Evolutionary conservation across 139 green algal genomes (phyloP).

Genomic region (Mesotaenium endlicherianum): DNA sequence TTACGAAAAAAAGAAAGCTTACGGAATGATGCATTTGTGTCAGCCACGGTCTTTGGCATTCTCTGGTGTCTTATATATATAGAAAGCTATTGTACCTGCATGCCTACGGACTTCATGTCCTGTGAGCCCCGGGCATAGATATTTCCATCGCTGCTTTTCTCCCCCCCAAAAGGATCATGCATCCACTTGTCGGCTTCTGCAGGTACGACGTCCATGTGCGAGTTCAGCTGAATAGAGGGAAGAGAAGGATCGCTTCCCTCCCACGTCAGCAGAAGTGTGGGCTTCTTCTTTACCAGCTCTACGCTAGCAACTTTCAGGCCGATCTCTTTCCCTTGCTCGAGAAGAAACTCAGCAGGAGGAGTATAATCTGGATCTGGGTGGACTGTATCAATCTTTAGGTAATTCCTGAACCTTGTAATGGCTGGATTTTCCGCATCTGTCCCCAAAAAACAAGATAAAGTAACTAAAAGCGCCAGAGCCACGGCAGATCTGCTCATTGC

Average conservation of each 20-base stretch:
- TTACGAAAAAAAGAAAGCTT: no score
- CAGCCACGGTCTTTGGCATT: no score
- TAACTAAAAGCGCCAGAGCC: no score
- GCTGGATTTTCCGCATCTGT: no score
- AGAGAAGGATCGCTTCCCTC: background rate
- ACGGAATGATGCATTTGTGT: no score
- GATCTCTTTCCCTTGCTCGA: background rate
- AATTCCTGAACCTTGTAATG: constrained; percentile 14
- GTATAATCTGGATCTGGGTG: constrained; percentile 3
- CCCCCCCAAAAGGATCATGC: constrained; percentile 6
- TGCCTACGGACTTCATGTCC: constrained; percentile 43
- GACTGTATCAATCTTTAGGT: background rate
- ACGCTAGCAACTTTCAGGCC: background rate
- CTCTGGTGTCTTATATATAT: no score
- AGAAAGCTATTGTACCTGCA: no score
- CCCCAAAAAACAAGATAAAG: no score
- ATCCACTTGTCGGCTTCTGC: constrained; percentile 15
- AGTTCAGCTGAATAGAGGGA: constrained; percentile 29
- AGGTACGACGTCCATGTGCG: constrained; percentile 43
- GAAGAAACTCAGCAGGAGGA: background rate
- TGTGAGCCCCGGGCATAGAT: constrained; percentile 20
- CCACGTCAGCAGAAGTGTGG: constrained; percentile 2
- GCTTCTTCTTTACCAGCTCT: background rate
- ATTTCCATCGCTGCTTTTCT: background rate
- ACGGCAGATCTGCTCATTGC: no score